These are phyloP conservation scores for Fragilaria radians DNA, from an alignment of 108 stramenopile genomes.

Conservation along the genomic window DNA sequence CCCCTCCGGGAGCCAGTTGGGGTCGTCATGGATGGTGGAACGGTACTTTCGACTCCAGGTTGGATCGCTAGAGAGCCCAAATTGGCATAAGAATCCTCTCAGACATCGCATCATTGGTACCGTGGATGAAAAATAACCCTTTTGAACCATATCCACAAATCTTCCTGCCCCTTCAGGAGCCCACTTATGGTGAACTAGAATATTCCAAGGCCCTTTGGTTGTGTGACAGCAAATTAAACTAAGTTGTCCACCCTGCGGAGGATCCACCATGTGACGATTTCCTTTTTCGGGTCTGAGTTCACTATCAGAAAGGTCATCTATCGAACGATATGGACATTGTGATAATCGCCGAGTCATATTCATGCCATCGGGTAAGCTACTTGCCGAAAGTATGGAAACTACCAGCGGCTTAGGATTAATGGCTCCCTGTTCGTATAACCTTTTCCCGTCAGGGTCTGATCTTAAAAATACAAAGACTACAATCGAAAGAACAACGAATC, in stretches of 20 bases:
- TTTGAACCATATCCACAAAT: slow-evolving; percentile 69
- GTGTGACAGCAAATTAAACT: slow-evolving; percentile 48
- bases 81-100: slow-evolving; percentile 70
- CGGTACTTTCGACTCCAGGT: too few relatives aligned
- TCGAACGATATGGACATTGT: too few relatives aligned
- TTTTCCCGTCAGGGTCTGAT: too few relatives aligned
- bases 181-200: slow-evolving; percentile 69
- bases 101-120: slow-evolving; percentile 81
- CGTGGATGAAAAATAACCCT: slow-evolving; percentile 53
- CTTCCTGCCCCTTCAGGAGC: slow-evolving; percentile 73
- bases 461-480: too few relatives aligned
- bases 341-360: too few relatives aligned
- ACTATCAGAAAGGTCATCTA: slow-evolving; percentile 7
- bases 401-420: too few relatives aligned
- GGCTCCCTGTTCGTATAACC: too few relatives aligned
- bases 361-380: too few relatives aligned
- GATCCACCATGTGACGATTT: slow-evolving; percentile 31
- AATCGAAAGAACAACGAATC: too few relatives aligned
- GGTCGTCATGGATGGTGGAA: slow-evolving; percentile 46
- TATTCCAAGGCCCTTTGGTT: slow-evolving; percentile 36
- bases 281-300: slow-evolving; percentile 23
- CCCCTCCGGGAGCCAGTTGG: slow-evolving; percentile 75
- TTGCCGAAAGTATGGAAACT: too few relatives aligned
- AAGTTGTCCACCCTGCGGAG: slow-evolving; percentile 36
- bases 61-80: slow-evolving; percentile 62